Evolutionary conservation across 345 rosid genomes (phyloP).

Genomic region (Hibiscus syriacus): DNA sequence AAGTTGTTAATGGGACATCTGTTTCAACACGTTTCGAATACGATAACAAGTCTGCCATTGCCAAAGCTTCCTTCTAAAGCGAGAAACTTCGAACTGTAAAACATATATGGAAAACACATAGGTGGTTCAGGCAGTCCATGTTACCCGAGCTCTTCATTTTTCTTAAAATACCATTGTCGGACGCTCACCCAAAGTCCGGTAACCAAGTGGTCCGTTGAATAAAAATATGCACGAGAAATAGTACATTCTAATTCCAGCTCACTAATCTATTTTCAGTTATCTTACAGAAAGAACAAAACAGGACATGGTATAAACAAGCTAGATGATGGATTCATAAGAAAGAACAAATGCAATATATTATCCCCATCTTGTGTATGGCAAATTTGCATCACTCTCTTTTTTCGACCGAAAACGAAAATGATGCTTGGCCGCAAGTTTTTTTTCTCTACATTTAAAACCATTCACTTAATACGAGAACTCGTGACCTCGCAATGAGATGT

Average conservation of each 20-base stretch:
- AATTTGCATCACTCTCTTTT: neutral
- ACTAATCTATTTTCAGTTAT: conserved; percentile 6
- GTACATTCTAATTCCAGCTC: conserved; percentile 5
- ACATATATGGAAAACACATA: too few relatives aligned
- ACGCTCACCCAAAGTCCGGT: neutral
- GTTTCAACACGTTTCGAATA: too few relatives aligned
- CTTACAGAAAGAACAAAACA: conserved; percentile 21
- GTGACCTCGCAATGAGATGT: conserved; percentile 79
- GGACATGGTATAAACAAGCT: conserved; percentile 7
- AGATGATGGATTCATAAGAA: neutral
- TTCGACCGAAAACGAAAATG: neutral
- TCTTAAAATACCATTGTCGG: neutral
- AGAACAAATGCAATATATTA: conserved; percentile 4
- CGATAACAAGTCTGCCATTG: too few relatives aligned
- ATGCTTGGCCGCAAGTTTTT: neutral
- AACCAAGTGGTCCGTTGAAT: neutral
- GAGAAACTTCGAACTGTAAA: too few relatives aligned
- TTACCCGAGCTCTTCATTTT: too few relatives aligned
- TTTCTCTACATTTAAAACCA: neutral
- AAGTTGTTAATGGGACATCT: too few relatives aligned
- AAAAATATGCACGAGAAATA: neutral
- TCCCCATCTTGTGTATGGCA: neutral
- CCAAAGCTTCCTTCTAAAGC: too few relatives aligned
- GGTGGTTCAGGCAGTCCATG: too few relatives aligned
- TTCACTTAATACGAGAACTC: conserved; percentile 79